These are phyloP conservation scores for Capronia epimyces DNA, from an alignment of 2,329 filamentous ascomycete genomes.

Conservation along the genomic window DNA sequence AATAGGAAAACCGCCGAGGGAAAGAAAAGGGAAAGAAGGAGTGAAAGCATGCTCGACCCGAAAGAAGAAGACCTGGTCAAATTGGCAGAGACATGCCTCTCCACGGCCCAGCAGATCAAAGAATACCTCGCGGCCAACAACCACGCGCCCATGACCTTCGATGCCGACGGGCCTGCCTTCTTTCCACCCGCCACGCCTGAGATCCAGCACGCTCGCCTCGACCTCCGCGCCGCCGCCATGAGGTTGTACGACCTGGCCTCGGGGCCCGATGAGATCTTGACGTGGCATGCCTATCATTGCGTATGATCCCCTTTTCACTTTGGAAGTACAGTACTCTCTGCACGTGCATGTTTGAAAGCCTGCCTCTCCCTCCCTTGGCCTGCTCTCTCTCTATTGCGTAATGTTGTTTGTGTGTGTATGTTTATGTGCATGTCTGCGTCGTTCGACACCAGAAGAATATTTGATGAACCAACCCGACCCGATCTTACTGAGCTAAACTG, in stretches of 20 bases:
- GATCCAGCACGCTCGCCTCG: slow-evolving; percentile 22
- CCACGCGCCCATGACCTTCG: slow-evolving; percentile 18
- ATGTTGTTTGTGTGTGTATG: too few species aligned
- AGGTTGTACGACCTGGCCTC: slow-evolving; percentile 28
- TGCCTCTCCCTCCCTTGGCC: too few species aligned
- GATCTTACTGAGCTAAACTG: not conserved
- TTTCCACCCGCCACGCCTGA: slow-evolving; percentile 18
- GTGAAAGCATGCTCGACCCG: slow-evolving; percentile 14
- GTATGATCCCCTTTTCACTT: slow-evolving; percentile 10
- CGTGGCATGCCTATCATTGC: slow-evolving; percentile 21
- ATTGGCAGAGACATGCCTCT: slow-evolving; percentile 24
- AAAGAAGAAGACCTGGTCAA: slow-evolving; percentile 22
- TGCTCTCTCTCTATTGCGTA: too few species aligned
- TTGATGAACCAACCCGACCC: too few species aligned
- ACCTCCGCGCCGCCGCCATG: slow-evolving; percentile 26
- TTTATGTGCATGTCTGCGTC: too few species aligned
- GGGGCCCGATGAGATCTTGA: slow-evolving; percentile 25
- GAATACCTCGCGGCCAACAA: slow-evolving; percentile 18
- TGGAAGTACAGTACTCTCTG: too few species aligned
- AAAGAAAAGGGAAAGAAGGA: too few species aligned
- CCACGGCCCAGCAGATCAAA: slow-evolving; percentile 21
- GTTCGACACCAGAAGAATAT: too few species aligned
- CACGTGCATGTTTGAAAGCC: not conserved
- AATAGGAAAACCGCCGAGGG: too few species aligned
- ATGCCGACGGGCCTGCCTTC: slow-evolving; percentile 18